phyloP scores from a whole-genome alignment of 495 filamentous ascomycete species.

The Aspergillus funiculosus region DNA sequence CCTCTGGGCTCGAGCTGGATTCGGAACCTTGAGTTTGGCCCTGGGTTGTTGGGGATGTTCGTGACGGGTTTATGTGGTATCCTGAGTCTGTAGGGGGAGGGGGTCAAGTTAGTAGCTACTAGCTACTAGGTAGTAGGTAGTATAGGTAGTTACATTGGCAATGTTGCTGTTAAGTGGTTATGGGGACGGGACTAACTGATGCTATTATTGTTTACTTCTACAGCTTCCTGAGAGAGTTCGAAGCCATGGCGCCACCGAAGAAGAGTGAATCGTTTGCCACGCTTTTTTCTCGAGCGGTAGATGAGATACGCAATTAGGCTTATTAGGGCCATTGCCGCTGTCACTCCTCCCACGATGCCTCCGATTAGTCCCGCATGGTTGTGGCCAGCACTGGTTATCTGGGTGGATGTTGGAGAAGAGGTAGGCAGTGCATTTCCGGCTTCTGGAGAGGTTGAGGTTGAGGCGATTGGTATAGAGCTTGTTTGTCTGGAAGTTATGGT shows the following conservation, averaged over 20 bases:
- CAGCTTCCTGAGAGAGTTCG: not conserved
- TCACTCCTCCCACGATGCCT: constrained; percentile 23
- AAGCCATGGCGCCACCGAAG: constrained; percentile 10
- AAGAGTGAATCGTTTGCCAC: constrained; percentile 13
- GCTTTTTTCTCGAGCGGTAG: constrained; percentile 22
- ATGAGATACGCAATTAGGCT: constrained; percentile 18
- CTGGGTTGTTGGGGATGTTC: too few relatives aligned
- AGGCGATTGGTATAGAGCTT: not conserved
- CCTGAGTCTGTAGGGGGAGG: too few relatives aligned
- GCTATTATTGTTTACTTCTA: not conserved
- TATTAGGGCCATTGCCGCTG: constrained; percentile 19
- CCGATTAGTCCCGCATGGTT: constrained; percentile 25
- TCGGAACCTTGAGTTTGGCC: too few relatives aligned
- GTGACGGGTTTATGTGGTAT: too few relatives aligned
- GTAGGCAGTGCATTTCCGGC: not conserved
- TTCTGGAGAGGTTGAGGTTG: not conserved
- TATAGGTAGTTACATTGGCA: too few relatives aligned
- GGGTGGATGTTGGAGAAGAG: constrained; percentile 1
- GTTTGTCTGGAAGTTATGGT: not conserved
- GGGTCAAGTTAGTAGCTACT: too few relatives aligned
- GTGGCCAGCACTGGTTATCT: not conserved
- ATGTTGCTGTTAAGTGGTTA: not conserved
- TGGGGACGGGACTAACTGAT: not conserved
- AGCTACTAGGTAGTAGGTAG: too few relatives aligned
- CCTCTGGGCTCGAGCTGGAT: too few relatives aligned